Base-by-base conservation (phyloP, 1,284 basidiomycete genomes). In the Neolentinus lepideus region DNA sequence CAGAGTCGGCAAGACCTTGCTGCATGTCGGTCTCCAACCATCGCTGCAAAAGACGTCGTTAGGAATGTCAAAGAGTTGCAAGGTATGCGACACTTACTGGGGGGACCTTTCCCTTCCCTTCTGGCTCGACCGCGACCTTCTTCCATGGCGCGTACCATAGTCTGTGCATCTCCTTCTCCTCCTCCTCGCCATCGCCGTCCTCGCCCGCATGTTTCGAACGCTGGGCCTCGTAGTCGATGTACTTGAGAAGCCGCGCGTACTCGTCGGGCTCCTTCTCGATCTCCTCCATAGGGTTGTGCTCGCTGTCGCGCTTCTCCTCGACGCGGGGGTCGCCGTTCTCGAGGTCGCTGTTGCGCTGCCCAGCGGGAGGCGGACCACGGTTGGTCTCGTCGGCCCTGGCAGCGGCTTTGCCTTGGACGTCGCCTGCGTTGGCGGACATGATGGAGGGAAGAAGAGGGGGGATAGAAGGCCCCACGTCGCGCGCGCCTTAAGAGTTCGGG, bases 1-100 rank as follows among this genome's bases (percentile, higher is more conserved):
- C 77, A 27, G 61, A 54, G 45, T 74, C 69, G 36, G 65, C 63
- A 54, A 80, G 58, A 60, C 78, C 78, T 57, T 72, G 66, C 33
- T 59, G 58, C 61, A 75, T 66, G 59, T 78, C 73, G 14, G 78
- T 79, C 58, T 77, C 68, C 55, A 80, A 72, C 75, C 74, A 74
- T 6, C 38, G 12, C 33, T 35, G 33, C 33, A 35, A 16, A 9
- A 16, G 9, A 16, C 33, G 33, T 35, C 33, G n/a, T n/a, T n/a
- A 35, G 33, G 33, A 35, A 35, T 16, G 16, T 9, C 9, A 16
- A 35, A 9, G 16, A 35, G 9, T 9, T 35, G 33, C 9, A 35
- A 35, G 33, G 33, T n/a, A 35, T 16, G 16, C 33, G 9, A 16
- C 9, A 16, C 56, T 67, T 66, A 14, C 61, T 60, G 46, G 38